Base-by-base conservation (phyloP, 441 rosid species). In the Flueggea neowawraea region DNA sequence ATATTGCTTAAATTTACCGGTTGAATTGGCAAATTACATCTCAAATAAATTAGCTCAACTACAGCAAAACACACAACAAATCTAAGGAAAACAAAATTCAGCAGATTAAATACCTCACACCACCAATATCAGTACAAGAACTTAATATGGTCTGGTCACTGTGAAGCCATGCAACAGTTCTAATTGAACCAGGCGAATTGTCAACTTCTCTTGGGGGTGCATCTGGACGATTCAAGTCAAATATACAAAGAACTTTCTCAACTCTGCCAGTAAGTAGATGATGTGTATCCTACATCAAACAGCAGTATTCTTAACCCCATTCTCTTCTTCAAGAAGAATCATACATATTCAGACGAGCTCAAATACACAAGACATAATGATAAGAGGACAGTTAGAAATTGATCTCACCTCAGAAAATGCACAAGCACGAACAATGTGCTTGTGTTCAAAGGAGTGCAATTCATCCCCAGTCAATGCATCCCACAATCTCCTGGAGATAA, bases 151-250 rank as follows among this genome's bases (percentile, higher is more conserved):
- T 89, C 77, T 89, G 91, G 69, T 95, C 97, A 69, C 89, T 84
- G 62, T 91, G 97, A 69, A 95, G 94, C 97, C 99, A 95, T 15
- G 96, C 88, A 47, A 84, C 88, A 36, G 96, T 87, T 81, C 97
- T 75, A 39, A 95, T 78, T 66, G 97, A 95, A 73, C 96, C 94
- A 51, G 96, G 92, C 44, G 96, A 84, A n/a, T 73, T 75, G 69
- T 79, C 94, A 65, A 91, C 83, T 83, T 83, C 84, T 81, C 87
- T 84, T 36, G 96, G 91, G 53, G 91, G 73, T 58, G 87, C 97
- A 71, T 95, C 97, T 50, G 80, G 88, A 45, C 84, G 73, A 70
- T 91, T 91, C 82, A 95, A 70, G 78, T 95, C 92, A 73, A 82
- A 91, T 57, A 95, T 79, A 15, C 96, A 89, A 53, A 89, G 85